These are phyloP conservation scores for Picochlorum sp. DNA, from an alignment of 139 green algal genomes.

Conservation along the genomic window DNA sequence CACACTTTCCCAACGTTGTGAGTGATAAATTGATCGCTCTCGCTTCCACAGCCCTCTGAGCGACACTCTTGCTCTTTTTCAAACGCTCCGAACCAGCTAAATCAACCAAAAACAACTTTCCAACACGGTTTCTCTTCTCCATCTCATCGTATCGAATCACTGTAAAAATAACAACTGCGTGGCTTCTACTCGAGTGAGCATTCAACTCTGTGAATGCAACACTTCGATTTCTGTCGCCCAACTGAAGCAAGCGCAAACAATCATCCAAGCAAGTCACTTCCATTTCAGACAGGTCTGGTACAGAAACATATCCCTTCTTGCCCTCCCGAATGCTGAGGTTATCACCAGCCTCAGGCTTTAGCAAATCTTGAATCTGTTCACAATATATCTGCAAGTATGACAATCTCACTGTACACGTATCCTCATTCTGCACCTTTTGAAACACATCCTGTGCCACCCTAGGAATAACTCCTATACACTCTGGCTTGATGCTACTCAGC, in stretches of 20 bases:
- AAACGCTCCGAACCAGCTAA: slow-evolving; percentile 88
- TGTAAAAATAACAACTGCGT: slow-evolving; percentile 76
- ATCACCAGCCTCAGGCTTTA: slow-evolving; percentile 46
- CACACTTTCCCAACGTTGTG: slow-evolving; percentile 61
- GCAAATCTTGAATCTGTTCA: slow-evolving; percentile 75
- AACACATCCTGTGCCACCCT: slow-evolving; percentile 58
- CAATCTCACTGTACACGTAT: slow-evolving; percentile 66
- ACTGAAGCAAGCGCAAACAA: slow-evolving; percentile 71
- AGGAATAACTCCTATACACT: slow-evolving; percentile 74
- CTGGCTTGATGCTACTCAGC: slow-evolving; percentile 50
- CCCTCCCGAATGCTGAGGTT: slow-evolving; percentile 74
- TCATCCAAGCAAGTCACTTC: slow-evolving; percentile 52
- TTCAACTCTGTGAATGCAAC: slow-evolving; percentile 55
- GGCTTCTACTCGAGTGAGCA: slow-evolving; percentile 63
- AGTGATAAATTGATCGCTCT: slow-evolving; percentile 68
- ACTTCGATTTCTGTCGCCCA: slow-evolving; percentile 64
- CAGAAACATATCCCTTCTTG: slow-evolving; percentile 61
- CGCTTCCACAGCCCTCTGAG: slow-evolving; percentile 55
- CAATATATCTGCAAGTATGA: slow-evolving; percentile 85
- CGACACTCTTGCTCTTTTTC: slow-evolving; percentile 65
- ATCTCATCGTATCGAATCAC: slow-evolving; percentile 52
- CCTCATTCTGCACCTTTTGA: slow-evolving; percentile 21
- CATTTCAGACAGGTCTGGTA: slow-evolving; percentile 59
- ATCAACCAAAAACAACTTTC: slow-evolving; percentile 94
- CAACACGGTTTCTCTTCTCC: slow-evolving; percentile 33